phyloP scores from a whole-genome alignment of 1,139 yeast genomes.

The Saccharomyces hybrid region DNA sequence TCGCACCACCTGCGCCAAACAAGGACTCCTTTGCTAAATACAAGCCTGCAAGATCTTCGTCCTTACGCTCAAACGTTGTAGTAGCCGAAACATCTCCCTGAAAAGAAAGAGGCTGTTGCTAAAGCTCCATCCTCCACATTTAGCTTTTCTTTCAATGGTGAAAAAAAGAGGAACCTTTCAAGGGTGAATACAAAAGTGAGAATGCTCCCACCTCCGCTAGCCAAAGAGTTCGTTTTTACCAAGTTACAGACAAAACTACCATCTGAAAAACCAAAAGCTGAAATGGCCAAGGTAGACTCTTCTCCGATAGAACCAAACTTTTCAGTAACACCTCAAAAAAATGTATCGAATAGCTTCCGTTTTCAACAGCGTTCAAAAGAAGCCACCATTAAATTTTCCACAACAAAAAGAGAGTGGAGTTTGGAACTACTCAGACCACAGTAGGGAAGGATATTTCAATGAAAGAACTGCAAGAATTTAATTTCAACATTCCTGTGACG shows the following conservation, averaged over 20 bases:
- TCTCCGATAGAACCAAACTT: not conserved
- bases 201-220: not conserved
- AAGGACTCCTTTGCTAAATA: slow-evolving; percentile 4
- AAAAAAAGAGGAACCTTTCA: not conserved
- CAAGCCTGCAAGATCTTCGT: slow-evolving; percentile 34
- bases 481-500: slow-evolving; percentile 18
- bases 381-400: not conserved
- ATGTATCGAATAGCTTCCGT: not conserved
- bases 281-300: not conserved
- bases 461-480: slow-evolving; percentile 6
- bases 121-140: not conserved
- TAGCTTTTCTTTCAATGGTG: not conserved
- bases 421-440: not conserved
- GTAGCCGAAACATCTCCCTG: slow-evolving; percentile 16
- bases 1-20: slow-evolving; percentile 7
- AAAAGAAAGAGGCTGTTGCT: slow-evolving; percentile 1
- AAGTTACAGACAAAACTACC: not conserved
- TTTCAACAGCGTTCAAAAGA: not conserved
- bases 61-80: slow-evolving; percentile 30
- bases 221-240: not conserved
- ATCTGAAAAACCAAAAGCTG: not conserved
- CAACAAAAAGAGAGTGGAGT: not conserved
- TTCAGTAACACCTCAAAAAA: not conserved
- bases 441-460: not conserved
- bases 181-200: not conserved